These are phyloP conservation scores for Lactarius hengduanensis DNA, from an alignment of 768 basidiomycete species.

Conservation along the genomic window DNA sequence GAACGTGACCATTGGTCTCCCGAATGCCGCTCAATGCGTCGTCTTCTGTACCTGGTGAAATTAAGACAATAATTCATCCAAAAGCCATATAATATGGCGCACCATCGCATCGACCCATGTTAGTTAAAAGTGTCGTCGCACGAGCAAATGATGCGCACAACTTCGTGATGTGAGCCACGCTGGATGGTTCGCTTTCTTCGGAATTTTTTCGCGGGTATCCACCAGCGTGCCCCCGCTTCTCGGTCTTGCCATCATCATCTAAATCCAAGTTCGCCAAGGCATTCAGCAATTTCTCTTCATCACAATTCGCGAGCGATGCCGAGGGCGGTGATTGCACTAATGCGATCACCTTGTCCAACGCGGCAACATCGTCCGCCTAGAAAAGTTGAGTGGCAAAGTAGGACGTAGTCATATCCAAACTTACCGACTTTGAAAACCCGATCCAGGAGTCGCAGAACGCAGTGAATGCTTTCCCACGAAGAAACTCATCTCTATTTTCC, in stretches of 20 bases:
- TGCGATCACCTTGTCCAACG: conserved; percentile 17
- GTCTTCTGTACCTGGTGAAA: conserved; percentile 14
- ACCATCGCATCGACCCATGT: conserved; percentile 18
- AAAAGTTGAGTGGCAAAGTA: conserved; percentile 11
- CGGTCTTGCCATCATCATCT: conserved; percentile 3
- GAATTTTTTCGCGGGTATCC: not conserved
- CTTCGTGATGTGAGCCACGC: conserved; percentile 21
- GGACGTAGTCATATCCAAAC: conserved; percentile 23
- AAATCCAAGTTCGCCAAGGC: conserved; percentile 22
- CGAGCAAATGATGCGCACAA: conserved; percentile 27
- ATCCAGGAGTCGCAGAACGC: conserved; percentile 74
- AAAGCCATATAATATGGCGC: not conserved
- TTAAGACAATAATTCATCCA: conserved; percentile 3
- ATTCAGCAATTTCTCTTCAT: conserved; percentile 18
- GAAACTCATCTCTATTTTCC: conserved; percentile 40
- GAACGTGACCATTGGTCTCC: conserved; percentile 18
- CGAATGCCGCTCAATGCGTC: conserved; percentile 14
- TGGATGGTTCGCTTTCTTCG: conserved; percentile 1
- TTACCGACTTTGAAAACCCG: conserved; percentile 61
- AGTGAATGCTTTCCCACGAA: conserved; percentile 53
- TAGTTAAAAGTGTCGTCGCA: conserved; percentile 15
- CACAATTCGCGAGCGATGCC: conserved; percentile 1
- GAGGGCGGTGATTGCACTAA: conserved; percentile 19
- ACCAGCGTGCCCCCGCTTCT: not conserved
- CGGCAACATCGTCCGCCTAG: conserved; percentile 48